Evolutionary conservation across 345 rosid genomes (phyloP).

Genomic region (Populus nigra): DNA sequence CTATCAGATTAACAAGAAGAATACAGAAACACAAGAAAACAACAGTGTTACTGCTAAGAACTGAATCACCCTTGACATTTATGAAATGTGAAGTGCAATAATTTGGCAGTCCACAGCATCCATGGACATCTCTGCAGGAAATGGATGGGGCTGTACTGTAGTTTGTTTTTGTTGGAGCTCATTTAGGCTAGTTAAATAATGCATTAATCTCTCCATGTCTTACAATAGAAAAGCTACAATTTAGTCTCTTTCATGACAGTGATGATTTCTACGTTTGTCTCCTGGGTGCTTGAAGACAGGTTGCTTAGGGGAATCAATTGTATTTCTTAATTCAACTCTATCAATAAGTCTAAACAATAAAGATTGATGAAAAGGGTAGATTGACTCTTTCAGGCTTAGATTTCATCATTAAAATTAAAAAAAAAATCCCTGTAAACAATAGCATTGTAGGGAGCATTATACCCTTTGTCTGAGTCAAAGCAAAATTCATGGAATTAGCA

Average conservation of each 20-base stretch:
- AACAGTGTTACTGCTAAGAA: too few relatives aligned
- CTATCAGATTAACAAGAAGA: too few relatives aligned
- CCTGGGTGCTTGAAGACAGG: too few relatives aligned
- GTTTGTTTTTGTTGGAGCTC: too few relatives aligned
- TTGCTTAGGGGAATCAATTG: neutral
- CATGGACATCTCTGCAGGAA: too few relatives aligned
- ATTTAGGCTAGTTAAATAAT: conserved; percentile 5
- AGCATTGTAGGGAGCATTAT: neutral
- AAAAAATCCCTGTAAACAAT: too few relatives aligned
- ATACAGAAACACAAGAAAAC: too few relatives aligned
- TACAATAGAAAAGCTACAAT: conserved; percentile 6
- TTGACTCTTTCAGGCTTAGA: conserved; percentile 12
- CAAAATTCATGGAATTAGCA: neutral
- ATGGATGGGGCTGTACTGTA: too few relatives aligned
- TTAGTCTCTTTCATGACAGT: conserved; percentile 28
- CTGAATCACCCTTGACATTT: too few relatives aligned
- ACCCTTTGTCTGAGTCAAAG: conserved; percentile 32
- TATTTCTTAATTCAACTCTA: neutral
- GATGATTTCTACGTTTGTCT: conserved; percentile 22
- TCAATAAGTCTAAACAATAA: neutral
- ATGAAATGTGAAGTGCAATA: too few relatives aligned
- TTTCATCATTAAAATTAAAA: neutral
- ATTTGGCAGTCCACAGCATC: too few relatives aligned
- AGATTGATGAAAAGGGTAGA: neutral
- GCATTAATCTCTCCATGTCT: neutral